Base-by-base conservation (phyloP, 768 basidiomycete genomes). In the Hygrocybe punicea region DNA sequence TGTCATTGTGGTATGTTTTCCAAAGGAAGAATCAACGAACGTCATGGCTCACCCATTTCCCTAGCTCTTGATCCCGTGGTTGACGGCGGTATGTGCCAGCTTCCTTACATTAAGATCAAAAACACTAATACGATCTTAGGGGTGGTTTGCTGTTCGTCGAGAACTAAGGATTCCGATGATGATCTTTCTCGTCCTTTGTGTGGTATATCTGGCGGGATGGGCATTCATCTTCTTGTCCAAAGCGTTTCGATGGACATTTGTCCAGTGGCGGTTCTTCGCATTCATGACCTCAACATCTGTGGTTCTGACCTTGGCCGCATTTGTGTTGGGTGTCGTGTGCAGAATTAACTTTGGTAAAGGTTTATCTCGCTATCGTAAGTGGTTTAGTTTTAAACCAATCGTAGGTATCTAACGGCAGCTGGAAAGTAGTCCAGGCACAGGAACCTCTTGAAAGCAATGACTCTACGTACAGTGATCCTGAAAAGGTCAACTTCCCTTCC, bases 321-420 rank as follows among this genome's bases (percentile, higher is more conserved):
- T 89, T 62, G 61, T 84, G 54, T 66, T 91, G 47, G 90, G 87
- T 2, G 62, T 89, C 35, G 60, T 85, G 59, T 91, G 89, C 67
- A 79, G 84, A 35, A 67, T 82, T 63, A 91, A 91, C 73, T 91
- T 91, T 63, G 87, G 85, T 56, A 89, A 87, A 68, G 89, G 89
- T 21, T 73, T 92, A 57, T 71, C 78, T 56, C 79, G 78, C 19
- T 85, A 86, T 68, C 72, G 89, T 91, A 60, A 73, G 87, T 73
- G 8, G 14, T 17, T 42, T 17, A 17, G 29, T 51, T 9, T 51
- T 24, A 10, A n/a, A 33, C 16, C 6, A 8, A 16, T 51, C n/a
- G 8, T 13, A n/a, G 11, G 35, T 40, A 13, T 8, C n/a, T 37
- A 46, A 49, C 16, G 14, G n/a, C 19, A 21, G 8, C 49, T 4